Evolutionary conservation across 805 yeast genomes (phyloP), one percentile per base, ranked within the genome.

Genomic region (Candida chauliodis): DNA sequence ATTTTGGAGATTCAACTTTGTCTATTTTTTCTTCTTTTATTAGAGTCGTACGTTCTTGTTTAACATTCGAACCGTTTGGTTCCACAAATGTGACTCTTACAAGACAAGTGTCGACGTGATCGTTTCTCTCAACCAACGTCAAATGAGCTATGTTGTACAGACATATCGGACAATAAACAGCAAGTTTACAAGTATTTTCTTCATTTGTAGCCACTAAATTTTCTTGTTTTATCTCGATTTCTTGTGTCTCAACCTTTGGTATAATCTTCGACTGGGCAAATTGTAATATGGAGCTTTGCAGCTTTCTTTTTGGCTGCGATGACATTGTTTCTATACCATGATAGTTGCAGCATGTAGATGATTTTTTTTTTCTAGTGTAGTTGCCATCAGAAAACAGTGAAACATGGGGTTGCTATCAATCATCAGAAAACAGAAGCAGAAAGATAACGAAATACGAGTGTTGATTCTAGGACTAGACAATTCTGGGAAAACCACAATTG

Each of bases 401-500:
- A n/a, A n/a, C 20, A 89, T 89, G 97, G 96, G 96, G 0, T 73
- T 89, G 2, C 61, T 89, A 13, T 75, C 87, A 1, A 81, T 88
- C 20, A 83, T 90, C 40, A 73, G 81, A 50, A 89, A 88, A 55
- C 95, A 87, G 53, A 83, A 87, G 61, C 66, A 76, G 28, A 88
- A 86, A 56, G 96, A 87, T 48, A 69, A 71, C 38, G 95, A 89
- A 56, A 61, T 85, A 23, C 66, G 96, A 16, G 73, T 88, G 18
- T 66, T 91, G 16, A 69, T 86, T 41, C 71, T 90, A 9, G 98
- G 98, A 0, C 73, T 90, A 3, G 98, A 90, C 55, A 88, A 87
- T 57, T 76, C 96, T 0, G 98, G 98, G 2, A 90, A 90, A 57
- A 84, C 96, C 2, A 85, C 96, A 0, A 75, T 91, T 2, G 81